Evolutionary conservation across 805 yeast genomes (phyloP), one percentile per base, ranked within the genome.

Genomic region (Gaillardinia entomophila): DNA sequence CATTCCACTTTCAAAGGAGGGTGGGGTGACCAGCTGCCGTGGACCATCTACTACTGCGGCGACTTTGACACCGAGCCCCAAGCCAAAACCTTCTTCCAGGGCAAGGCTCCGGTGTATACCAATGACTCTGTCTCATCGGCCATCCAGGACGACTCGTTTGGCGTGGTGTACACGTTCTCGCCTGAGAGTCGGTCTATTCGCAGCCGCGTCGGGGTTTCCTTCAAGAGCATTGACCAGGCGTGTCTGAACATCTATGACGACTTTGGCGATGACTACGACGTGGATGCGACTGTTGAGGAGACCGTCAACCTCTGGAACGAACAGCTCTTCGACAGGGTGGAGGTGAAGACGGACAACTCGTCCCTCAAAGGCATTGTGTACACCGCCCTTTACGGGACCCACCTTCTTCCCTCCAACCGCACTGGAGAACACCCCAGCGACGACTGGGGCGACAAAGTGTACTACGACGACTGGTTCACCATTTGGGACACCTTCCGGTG

Each of bases 401-500:
- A 51, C 36, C 40, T 57, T 16, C 31, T 55, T 33, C 63, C 65
- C 3, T 42, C 59, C 15, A 52, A 57, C 33, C 44, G 51, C 33
- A 56, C 62, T 0, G 63, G 61, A 6, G 63, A 56, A 32, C 49
- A 48, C 30, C 25, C 25, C n/a, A 10, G 10, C 22, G 57, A 55
- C 8, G 26, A 44, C 16, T 56, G 60, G 60, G 33, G 30, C 12
- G 33, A 34, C 10, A 8, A 10, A 12, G 13, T n/a, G 13, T 59
- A 58, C 33, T 57, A 57, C 34, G 64, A 60, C 62, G 12, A 73
- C 53, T 14, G 98, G 97, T 45, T 71, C 65, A 26, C 98, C 98
- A 43, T 75, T 69, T 10, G 52, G 62, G 5, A 95, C 89, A 58
- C 94, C 85, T 52, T 92, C 98, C 2, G 98, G 95, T 38, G 62